phyloP scores from a whole-genome alignment of 371 early-diverging fungal genomes.

The Blakeslea trispora region DNA sequence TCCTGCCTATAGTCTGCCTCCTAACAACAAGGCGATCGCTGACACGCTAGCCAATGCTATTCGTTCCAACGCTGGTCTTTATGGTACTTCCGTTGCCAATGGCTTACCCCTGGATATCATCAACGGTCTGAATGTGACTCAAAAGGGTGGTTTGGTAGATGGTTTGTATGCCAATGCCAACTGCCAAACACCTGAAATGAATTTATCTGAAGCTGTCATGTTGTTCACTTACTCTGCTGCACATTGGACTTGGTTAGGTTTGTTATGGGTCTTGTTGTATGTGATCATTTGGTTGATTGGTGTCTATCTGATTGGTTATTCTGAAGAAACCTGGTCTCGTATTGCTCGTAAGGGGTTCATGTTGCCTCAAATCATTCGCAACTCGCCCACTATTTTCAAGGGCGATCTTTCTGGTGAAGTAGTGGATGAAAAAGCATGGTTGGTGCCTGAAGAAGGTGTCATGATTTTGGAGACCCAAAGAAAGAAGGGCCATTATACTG shows the following conservation, averaged over 20 bases:
- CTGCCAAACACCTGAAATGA: constrained; percentile 3
- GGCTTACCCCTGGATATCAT: constrained; percentile 8
- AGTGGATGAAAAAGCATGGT: too few relatives aligned
- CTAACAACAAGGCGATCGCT: constrained; percentile 16
- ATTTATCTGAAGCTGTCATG: not conserved
- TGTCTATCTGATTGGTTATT: constrained; percentile 19
- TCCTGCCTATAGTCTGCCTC: not conserved
- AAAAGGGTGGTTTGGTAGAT: constrained; percentile 3
- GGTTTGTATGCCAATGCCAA: constrained; percentile 12
- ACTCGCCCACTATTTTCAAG: constrained; percentile 7
- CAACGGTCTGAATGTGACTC: not conserved
- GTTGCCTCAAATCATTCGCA: constrained; percentile 16
- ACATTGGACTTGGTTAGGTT: constrained; percentile 7
- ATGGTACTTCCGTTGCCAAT: not conserved
- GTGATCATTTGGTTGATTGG: constrained; percentile 16
- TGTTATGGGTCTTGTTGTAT: constrained; percentile 13
- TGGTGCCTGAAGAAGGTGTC: too few relatives aligned
- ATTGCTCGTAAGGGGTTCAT: constrained; percentile 7
- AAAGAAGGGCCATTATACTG: too few relatives aligned
- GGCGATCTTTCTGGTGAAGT: too few relatives aligned
- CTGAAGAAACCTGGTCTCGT: constrained; percentile 14
- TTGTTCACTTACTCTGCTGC: constrained; percentile 16
- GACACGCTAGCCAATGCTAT: constrained; percentile 15
- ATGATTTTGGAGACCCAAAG: too few relatives aligned
- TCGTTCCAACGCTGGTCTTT: constrained; percentile 6